A percentile compares a stretch with the other conserved stretches of the same genome.
phyloP scores from a whole-genome alignment of 192 early-diverging fungal genomes.

The Coemansia sp. region DNA sequence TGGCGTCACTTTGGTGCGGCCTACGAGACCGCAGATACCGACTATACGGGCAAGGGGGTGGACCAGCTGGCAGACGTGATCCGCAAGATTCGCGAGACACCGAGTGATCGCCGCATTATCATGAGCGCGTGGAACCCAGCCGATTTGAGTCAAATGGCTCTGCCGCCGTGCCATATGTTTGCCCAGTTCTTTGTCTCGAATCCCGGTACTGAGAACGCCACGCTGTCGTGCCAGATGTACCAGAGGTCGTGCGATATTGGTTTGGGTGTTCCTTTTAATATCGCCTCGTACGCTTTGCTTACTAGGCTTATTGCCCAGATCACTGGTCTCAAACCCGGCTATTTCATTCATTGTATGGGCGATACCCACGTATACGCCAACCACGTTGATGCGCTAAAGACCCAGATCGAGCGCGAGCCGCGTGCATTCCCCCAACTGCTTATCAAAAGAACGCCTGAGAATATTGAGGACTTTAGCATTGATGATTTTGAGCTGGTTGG shows the following conservation, averaged over 20 bases:
- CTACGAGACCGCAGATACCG: slow-evolving; percentile 79
- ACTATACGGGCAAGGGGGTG: slow-evolving; percentile 90
- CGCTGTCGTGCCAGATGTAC: slow-evolving; percentile 92
- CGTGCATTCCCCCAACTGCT: slow-evolving; percentile 79
- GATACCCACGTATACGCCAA: slow-evolving; percentile 95
- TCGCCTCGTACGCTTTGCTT: slow-evolving; percentile 93
- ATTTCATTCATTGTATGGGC: slow-evolving; percentile 93
- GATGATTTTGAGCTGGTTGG: slow-evolving; percentile 83
- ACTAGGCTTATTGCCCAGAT: slow-evolving; percentile 91
- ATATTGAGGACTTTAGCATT: slow-evolving; percentile 74
- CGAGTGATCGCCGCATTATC: slow-evolving; percentile 90
- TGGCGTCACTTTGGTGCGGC: slow-evolving; percentile 99
- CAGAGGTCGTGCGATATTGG: slow-evolving; percentile 97
- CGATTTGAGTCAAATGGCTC: slow-evolving; percentile 87
- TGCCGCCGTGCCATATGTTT: slow-evolving; percentile 98
- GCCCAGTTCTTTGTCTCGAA: slow-evolving; percentile 96
- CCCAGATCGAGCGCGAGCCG: slow-evolving; percentile 79
- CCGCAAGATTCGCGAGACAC: slow-evolving; percentile 79
- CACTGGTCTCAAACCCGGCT: slow-evolving; percentile 77
- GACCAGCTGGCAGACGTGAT: slow-evolving; percentile 93
- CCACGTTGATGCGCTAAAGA: slow-evolving; percentile 83
- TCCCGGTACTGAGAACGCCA: slow-evolving; percentile 56
- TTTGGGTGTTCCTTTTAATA: slow-evolving; percentile 98
- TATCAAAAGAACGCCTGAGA: slow-evolving; percentile 60
- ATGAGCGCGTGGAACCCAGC: slow-evolving; percentile 97